Evolutionary conservation across 2,329 filamentous ascomycete genomes (phyloP).

Genomic region (Botrytis deweyae): DNA sequence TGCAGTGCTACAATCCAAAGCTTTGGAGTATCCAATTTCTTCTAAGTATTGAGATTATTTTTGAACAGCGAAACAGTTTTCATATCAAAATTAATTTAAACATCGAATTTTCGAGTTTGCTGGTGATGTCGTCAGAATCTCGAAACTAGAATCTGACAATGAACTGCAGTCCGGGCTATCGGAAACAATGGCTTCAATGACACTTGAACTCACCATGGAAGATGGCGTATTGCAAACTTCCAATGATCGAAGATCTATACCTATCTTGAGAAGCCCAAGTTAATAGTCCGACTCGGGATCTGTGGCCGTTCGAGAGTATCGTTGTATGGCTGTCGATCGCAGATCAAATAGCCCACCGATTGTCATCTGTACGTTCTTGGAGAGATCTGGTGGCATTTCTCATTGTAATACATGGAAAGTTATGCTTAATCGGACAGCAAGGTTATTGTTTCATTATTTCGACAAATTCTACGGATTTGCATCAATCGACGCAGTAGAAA

Average conservation of each 20-base stretch:
- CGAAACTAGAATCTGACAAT: neutral
- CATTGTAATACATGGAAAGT: neutral
- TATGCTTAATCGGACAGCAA: neutral
- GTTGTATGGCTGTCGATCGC: conserved; percentile 9
- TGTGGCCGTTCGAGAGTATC: neutral
- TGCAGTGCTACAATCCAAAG: neutral
- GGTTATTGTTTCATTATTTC: neutral
- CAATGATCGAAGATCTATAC: neutral
- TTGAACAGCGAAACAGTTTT: neutral
- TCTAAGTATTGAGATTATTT: too few species aligned
- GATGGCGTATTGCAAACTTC: neutral
- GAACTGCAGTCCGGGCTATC: neutral
- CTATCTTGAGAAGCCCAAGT: neutral
- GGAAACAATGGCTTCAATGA: neutral
- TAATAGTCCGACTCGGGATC: conserved; percentile 2
- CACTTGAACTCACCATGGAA: neutral
- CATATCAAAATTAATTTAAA: neutral
- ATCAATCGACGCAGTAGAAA: neutral
- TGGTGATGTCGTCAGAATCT: neutral
- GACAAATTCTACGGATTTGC: neutral
- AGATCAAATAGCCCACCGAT: conserved; percentile 7
- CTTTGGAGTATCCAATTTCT: neutral
- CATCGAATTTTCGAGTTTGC: neutral
- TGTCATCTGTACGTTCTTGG: neutral
- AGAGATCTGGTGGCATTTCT: neutral